phyloP scores from a whole-genome alignment of 2,329 filamentous ascomycete species.

The Phymatotrichopsis omnivora region DNA sequence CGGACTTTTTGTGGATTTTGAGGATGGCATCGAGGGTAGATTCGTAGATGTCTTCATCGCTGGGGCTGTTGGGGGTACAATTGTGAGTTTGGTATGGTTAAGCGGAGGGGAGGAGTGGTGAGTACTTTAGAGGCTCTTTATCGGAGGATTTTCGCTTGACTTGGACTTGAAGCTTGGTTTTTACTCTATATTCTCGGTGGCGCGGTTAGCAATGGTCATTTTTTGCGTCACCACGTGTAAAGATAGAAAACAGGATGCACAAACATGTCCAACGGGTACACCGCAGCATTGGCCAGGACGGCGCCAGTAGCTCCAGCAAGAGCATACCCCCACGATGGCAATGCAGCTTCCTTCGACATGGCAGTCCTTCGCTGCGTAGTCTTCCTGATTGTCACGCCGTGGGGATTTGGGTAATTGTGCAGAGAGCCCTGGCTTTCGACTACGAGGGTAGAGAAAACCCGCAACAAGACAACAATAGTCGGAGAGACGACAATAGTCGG shows the following conservation, averaged over 20 bases:
- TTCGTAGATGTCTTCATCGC: constrained; percentile 54
- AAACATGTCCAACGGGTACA: constrained; percentile 95
- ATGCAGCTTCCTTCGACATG: constrained; percentile 51
- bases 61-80: constrained; percentile 9
- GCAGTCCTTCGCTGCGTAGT: too few species aligned
- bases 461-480: too few species aligned
- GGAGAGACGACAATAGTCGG: too few species aligned
- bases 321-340: constrained; percentile 88
- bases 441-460: too few species aligned
- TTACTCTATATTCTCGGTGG: constrained; percentile 53
- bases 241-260: constrained; percentile 33
- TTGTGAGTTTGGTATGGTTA: constrained; percentile 7
- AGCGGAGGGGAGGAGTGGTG: constrained; percentile 1
- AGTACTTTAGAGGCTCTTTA: too few species aligned
- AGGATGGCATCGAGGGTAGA: constrained; percentile 80
- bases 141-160: constrained; percentile 46
- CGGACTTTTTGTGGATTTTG: constrained; percentile 74
- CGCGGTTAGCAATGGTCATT: background rate
- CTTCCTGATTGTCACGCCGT: too few species aligned
- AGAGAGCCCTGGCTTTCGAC: too few species aligned
- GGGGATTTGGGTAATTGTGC: too few species aligned
- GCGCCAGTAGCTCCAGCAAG: constrained; percentile 87
- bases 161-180: constrained; percentile 92
- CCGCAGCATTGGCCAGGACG: constrained; percentile 85
- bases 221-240: background rate